Evolutionary conservation across 2,329 filamentous ascomycete species (phyloP), one percentile per base, ranked within the genome.

Genomic region (Capronia americana): DNA sequence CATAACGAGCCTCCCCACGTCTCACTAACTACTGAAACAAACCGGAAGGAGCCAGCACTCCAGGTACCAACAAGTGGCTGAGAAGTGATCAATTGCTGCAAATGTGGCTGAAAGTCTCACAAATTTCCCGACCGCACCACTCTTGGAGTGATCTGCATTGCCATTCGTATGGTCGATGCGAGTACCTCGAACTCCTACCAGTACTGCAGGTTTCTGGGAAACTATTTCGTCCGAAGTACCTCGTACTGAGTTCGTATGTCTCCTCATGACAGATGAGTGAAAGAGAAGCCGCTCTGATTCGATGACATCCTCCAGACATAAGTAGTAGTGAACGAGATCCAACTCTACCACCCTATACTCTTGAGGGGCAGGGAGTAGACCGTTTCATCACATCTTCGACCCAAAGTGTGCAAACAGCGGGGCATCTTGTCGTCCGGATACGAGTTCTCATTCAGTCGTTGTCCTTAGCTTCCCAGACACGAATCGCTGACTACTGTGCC

Each of bases 61-160:
- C 58, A 61, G 58, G 48, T 54, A 61, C 58, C 46, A 14, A 10
- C 57, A 23, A 50, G 44, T 61, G 58, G 58, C 58, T 61, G 58
- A 61, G 7, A 53, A 51, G 6, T 28, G 32, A 34, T 34, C 23
- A 28, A 3, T 34, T 11, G n/a, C 53, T 26, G 24, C 8, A 26
- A 51, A 30, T 55, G 53, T 55, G 53, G 58, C 58, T 61, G 46
- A 61, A 41, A 51, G 46, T 61, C 58, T 61, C 46, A 61, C 58
- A 61, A 61, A 61, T 38, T 61, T 23, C 46, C 58, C 44, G 46
- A 53, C 24, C 58, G 28, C 57, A 23, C 48, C 26, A 41, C 30
- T 61, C 17, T 61, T n/a, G 48, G 20, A 28, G 30, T 28, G 58
- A 61, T 61, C 58, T 53, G 50, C 58, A 41, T 34, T 34, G 46